Conservation (phyloP, 768 basidiomycete genomes). For the Tulasnella sp. region DNA sequence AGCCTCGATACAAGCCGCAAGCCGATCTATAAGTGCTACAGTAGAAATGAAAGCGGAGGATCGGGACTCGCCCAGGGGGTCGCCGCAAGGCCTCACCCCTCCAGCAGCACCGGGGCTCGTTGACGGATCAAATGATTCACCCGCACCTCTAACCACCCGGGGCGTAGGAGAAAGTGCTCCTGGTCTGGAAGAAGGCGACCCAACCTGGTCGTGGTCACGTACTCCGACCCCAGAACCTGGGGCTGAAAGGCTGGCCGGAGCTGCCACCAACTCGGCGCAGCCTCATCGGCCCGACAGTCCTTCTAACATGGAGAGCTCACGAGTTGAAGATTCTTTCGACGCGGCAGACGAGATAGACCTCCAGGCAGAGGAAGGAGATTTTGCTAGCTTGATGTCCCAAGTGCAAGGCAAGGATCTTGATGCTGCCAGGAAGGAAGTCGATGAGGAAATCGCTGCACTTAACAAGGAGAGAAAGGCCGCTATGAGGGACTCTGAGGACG, state of each 20-base stretch:
- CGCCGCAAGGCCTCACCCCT: not conserved
- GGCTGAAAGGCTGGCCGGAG: too few relatives aligned
- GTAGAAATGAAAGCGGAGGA: not conserved
- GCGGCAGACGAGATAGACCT: slow-evolving; percentile 82
- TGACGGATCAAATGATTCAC: not conserved
- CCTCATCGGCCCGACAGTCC: slow-evolving; percentile 36
- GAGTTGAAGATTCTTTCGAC: slow-evolving; percentile 54
- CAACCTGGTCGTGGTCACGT: slow-evolving; percentile 40
- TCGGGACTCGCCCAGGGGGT: not conserved
- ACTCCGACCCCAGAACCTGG: slow-evolving; percentile 35
- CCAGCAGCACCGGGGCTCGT: not conserved
- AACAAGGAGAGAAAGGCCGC: slow-evolving; percentile 82
- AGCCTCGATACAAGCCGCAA: not conserved
- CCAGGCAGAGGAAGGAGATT: slow-evolving; percentile 77
- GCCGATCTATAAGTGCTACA: not conserved
- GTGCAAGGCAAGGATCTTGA: slow-evolving; percentile 84
- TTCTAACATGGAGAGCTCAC: not conserved
- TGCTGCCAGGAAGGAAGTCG: slow-evolving; percentile 79
- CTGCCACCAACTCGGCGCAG: not conserved
- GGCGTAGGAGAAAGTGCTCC: not conserved
- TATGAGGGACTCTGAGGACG: slow-evolving; percentile 90
- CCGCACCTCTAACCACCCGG: not conserved
- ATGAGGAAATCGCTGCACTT: slow-evolving; percentile 79
- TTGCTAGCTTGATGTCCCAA: slow-evolving; percentile 86
- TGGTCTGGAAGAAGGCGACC: slow-evolving; percentile 33